Base-by-base conservation (phyloP, 305 asterid genomes). In the Fraxinus xanthoxyloides region DNA sequence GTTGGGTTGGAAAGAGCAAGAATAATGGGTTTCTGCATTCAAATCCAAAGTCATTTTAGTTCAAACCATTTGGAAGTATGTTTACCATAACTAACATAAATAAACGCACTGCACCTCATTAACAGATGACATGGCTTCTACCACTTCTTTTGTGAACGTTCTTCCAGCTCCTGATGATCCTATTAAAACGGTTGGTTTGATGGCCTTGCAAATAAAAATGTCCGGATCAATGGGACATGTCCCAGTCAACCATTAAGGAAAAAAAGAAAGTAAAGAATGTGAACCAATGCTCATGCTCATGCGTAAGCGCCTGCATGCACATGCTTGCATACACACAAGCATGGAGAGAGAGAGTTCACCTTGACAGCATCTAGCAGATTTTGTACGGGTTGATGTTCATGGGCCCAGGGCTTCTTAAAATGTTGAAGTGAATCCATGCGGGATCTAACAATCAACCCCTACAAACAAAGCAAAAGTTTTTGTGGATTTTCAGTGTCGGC, bases 1-100 rank as follows among this genome's bases (percentile, higher is more conserved):
- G 99, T 97, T 13, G 99, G 99, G 92, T 97, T 97, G 69, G 99
- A 97, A 81, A 97, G 97, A 26, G 99, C 97, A 43, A 97, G 95
- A 82, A 97, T 92, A 43, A 97, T 82, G 17, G 99, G 98, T 91
- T 90, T 97, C 99, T 97, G 96, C 89, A 84, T 82, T 73, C 56
- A 80, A 82, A 67, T 75, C 63, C 38, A 31, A 38, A 5, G 9
- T 7, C 19, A 17, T 30, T 30, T 72, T n/a, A 2, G 46, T 31
- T 72, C 77, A 38, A 70, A 59, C 67, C 23, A 67, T 67, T 26
- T 19, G 31, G 75, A 40, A 9, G 7, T 26, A 34, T 43, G 54
- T 83, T 46, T 21, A 34, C 7, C 31, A 34, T 1, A 65, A 30
- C 61, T 72, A 31, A 80, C 17, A 76, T 73, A 5, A n/a, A 24